Evolutionary conservation across 257 asterid species (phyloP).

Genomic region (Scutellaria galericulata): DNA sequence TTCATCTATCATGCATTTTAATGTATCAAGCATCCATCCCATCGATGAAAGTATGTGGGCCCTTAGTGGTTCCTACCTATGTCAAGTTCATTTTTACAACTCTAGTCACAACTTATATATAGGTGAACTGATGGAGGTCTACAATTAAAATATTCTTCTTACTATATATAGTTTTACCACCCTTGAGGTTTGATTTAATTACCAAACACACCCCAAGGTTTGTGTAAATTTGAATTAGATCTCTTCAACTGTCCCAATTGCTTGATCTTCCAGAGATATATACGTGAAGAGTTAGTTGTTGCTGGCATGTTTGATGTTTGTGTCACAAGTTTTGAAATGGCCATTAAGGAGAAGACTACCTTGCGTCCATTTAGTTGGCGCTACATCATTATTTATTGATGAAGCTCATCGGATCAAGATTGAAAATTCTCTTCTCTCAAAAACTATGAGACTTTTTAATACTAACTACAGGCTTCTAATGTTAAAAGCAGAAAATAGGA

Average conservation of each 20-base stretch:
- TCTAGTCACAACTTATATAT: slow-evolving; percentile 3
- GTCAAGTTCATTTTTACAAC: no score
- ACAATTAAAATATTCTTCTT: not conserved
- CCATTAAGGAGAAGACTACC: slow-evolving; percentile 85
- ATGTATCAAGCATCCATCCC: no score
- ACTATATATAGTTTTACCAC: no score
- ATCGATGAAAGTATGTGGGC: no score
- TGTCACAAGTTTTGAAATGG: slow-evolving; percentile 99
- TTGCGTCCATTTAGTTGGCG: slow-evolving; percentile 97
- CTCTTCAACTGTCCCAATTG: not conserved
- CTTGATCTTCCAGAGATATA: slow-evolving; percentile 63
- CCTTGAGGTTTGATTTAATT: slow-evolving; percentile 1
- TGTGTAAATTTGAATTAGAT: no score
- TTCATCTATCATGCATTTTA: no score
- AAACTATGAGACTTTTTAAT: slow-evolving; percentile 90
- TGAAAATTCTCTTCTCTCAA: slow-evolving; percentile 93
- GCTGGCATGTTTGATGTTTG: slow-evolving; percentile 99
- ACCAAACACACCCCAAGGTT: no score
- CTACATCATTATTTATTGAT: slow-evolving; percentile 91
- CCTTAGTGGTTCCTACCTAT: no score
- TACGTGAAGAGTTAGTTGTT: slow-evolving; percentile 90
- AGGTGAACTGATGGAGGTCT: not conserved
- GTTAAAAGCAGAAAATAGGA: no score
- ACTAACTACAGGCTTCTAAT: slow-evolving; percentile 93
- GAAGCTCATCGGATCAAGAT: slow-evolving; percentile 99